Evolutionary conservation across 2,329 filamentous ascomycete species (phyloP).

Genomic region (Colletotrichum agaves): DNA sequence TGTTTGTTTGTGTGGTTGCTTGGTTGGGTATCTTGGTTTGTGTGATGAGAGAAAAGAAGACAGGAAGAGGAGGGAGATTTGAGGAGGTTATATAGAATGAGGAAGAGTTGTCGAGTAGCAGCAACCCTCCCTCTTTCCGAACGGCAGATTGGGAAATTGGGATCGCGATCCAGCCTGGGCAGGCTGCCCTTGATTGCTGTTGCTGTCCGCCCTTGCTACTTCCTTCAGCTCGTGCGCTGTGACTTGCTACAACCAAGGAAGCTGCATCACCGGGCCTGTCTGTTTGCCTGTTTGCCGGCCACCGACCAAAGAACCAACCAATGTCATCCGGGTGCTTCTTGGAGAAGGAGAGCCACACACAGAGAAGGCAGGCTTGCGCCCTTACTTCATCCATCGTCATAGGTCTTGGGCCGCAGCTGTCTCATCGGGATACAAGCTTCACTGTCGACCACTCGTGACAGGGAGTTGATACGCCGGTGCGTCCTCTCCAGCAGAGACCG

Average conservation of each 20-base stretch:
- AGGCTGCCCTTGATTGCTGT: too few relatives aligned
- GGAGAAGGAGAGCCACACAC: not conserved
- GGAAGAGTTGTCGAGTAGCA: constrained; percentile 8
- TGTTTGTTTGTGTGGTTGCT: constrained; percentile 31
- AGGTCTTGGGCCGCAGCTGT: constrained; percentile 36
- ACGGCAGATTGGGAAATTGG: constrained; percentile 5
- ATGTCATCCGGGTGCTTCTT: constrained; percentile 27
- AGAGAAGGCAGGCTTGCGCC: constrained; percentile 2
- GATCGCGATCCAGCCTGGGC: constrained; percentile 20
- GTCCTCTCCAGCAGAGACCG: constrained; percentile 29
- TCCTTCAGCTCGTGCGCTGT: constrained; percentile 1
- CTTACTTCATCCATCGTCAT: constrained; percentile 38
- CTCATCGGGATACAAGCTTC: constrained; percentile 36
- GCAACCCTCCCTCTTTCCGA: not conserved
- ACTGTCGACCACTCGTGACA: constrained; percentile 25
- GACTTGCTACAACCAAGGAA: constrained; percentile 32
- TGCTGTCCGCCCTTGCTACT: too few relatives aligned
- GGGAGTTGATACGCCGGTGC: constrained; percentile 18
- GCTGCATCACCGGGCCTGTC: constrained; percentile 7
- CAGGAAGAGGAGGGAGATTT: constrained; percentile 1
- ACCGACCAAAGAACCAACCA: not conserved
- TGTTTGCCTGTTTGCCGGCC: constrained; percentile 6
- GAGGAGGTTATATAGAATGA: constrained; percentile 36
- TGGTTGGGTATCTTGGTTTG: constrained; percentile 36
- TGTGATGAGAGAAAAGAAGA: constrained; percentile 33